These are phyloP conservation scores for Ambrosia trifida DNA, from an alignment of 129 eudicot species.

Conservation along the genomic window DNA sequence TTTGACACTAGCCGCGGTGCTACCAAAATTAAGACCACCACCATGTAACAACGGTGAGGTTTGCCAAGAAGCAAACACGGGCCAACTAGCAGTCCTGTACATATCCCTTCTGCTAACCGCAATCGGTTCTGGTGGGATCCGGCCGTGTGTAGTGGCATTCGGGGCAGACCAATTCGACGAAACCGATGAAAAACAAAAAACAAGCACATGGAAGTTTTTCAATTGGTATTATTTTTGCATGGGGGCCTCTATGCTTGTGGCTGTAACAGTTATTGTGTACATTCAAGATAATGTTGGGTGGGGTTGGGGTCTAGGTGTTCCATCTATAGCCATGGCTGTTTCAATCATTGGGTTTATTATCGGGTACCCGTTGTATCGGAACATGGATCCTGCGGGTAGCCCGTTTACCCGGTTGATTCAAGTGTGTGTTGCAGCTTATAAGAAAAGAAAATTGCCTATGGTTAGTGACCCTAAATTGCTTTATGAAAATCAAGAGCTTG, in stretches of 20 bases:
- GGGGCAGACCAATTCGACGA: slow-evolving; percentile 93
- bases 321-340: slow-evolving; percentile 64
- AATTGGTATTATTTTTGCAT: slow-evolving; percentile 90
- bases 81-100: slow-evolving; percentile 75
- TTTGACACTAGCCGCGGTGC: slow-evolving; percentile 64
- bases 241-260: slow-evolving; percentile 78
- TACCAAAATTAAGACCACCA: slow-evolving; percentile 75
- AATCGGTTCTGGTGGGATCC: slow-evolving; percentile 84
- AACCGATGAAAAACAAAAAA: slow-evolving; percentile 59
- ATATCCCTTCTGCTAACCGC: slow-evolving; percentile 65
- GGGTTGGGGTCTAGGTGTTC: slow-evolving; percentile 96
- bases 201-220: slow-evolving; percentile 81
- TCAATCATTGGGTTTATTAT: slow-evolving; percentile 57
- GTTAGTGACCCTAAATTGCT: slow-evolving; percentile 54
- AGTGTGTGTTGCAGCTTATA: slow-evolving; percentile 80
- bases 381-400: slow-evolving; percentile 83
- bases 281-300: slow-evolving; percentile 83
- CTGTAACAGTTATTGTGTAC: slow-evolving; percentile 78
- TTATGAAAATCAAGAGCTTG: slow-evolving; percentile 77
- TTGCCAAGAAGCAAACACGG: slow-evolving; percentile 59
- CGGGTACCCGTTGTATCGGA: slow-evolving; percentile 77
- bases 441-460: slow-evolving; percentile 68
- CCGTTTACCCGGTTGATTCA: slow-evolving; percentile 91
- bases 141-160: slow-evolving; percentile 93
- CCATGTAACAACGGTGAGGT: slow-evolving; percentile 38